These are phyloP conservation scores for Melanomma pulvis-pyrius DNA, from an alignment of 495 filamentous ascomycete genomes.

Conservation along the genomic window DNA sequence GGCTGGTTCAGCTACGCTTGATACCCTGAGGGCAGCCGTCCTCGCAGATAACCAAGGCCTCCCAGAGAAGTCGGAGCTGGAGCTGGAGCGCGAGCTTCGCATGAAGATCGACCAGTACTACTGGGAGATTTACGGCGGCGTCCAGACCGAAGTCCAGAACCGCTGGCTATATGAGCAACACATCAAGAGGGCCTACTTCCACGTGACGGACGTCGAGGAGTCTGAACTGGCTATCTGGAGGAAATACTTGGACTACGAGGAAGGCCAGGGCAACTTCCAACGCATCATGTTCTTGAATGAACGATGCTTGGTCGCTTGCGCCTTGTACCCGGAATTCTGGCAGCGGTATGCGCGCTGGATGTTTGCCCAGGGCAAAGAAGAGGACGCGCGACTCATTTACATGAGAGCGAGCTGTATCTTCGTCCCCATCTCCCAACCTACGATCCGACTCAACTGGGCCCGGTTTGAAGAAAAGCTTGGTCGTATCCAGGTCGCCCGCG, in stretches of 20 bases:
- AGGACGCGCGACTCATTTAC: constrained; percentile 93
- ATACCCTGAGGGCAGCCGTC: constrained; percentile 62
- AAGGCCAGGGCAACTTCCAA: constrained; percentile 74
- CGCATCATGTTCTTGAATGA: constrained; percentile 88
- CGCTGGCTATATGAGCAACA: constrained; percentile 94
- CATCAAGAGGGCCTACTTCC: constrained; percentile 96
- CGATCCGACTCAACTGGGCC: constrained; percentile 85
- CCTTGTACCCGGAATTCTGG: constrained; percentile 98
- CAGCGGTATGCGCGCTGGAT: constrained; percentile 97
- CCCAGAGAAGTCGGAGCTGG: constrained; percentile 63
- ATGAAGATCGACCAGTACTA: constrained; percentile 77
- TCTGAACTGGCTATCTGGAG: constrained; percentile 88
- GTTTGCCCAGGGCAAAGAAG: constrained; percentile 80
- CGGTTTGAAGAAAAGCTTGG: constrained; percentile 88
- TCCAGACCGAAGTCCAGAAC: constrained; percentile 87
- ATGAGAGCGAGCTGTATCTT: constrained; percentile 82
- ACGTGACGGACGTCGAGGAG: constrained; percentile 89
- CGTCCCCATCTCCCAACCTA: constrained; percentile 79
- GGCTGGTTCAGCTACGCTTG: constrained; percentile 66
- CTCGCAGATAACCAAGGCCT: constrained; percentile 62
- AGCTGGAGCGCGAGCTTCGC: constrained; percentile 82
- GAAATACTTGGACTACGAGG: constrained; percentile 97
- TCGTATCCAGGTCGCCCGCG: constrained; percentile 74
- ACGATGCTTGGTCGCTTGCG: constrained; percentile 87
- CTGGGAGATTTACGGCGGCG: constrained; percentile 77